Conservation (phyloP, 2,329 filamentous ascomycete species). For the Cytospora leucostoma region DNA sequence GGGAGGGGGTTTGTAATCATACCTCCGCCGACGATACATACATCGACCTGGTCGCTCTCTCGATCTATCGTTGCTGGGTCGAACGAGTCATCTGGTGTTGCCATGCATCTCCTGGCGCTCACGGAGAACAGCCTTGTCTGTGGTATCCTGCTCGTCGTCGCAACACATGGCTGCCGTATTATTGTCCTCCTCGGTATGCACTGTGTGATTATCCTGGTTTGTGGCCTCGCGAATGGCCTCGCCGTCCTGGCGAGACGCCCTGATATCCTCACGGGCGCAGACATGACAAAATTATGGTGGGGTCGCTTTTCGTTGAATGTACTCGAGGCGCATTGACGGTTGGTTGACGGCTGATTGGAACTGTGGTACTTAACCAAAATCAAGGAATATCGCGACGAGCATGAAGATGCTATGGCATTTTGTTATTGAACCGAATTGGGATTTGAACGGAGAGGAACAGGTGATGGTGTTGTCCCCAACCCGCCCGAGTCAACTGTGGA, state of each 20-base stretch:
- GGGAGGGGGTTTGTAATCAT: slow-evolving; percentile 35
- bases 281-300: slow-evolving; percentile 29
- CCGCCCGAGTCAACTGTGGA: neutral
- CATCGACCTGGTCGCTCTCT: slow-evolving; percentile 91
- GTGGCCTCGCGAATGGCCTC: slow-evolving; percentile 16
- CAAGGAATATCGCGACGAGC: neutral
- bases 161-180: slow-evolving; percentile 18
- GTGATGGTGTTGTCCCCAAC: neutral
- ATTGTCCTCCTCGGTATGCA: slow-evolving; percentile 19
- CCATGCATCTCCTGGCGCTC: slow-evolving; percentile 34
- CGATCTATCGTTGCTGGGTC: slow-evolving; percentile 73
- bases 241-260: slow-evolving; percentile 32
- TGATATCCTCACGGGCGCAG: slow-evolving; percentile 34
- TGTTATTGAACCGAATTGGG: neutral
- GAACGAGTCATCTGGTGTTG: slow-evolving; percentile 55
- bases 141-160: slow-evolving; percentile 17
- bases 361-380: slow-evolving; percentile 8
- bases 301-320: slow-evolving; percentile 2
- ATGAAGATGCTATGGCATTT: slow-evolving; percentile 5
- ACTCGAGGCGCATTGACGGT: slow-evolving; percentile 14
- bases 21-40: slow-evolving; percentile 93
- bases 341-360: neutral
- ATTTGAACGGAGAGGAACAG: neutral
- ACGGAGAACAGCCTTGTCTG: slow-evolving; percentile 31
- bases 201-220: slow-evolving; percentile 3